These are phyloP conservation scores for Aspergillus pseudotamarii DNA, from an alignment of 2,329 filamentous ascomycete genomes.

Conservation along the genomic window DNA sequence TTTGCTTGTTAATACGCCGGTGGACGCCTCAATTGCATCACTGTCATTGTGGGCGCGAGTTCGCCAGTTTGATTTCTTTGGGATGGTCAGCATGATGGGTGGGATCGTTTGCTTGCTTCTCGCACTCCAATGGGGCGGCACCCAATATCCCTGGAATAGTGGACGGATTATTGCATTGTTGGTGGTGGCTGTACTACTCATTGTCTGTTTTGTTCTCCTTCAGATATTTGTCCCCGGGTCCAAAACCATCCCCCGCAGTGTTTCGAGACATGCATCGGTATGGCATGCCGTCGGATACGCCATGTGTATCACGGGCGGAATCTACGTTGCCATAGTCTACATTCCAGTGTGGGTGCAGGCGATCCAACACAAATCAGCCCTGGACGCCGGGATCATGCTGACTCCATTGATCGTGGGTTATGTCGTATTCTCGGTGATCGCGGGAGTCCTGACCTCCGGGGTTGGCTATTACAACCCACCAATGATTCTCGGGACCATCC, in stretches of 20 bases:
- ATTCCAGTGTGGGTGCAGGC: neutral
- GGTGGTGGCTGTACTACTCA: conserved; percentile 49
- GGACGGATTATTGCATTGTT: conserved; percentile 56
- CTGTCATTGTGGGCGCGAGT: neutral
- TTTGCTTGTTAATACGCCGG: too few relatives aligned
- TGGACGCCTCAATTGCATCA: too few relatives aligned
- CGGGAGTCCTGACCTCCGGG: neutral
- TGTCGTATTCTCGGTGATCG: neutral
- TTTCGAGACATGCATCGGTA: neutral
- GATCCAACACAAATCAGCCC: neutral
- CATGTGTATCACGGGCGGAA: neutral
- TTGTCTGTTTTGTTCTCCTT: neutral
- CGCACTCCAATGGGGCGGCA: conserved; percentile 61
- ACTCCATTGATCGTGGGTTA: neutral
- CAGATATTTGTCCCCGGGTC: neutral
- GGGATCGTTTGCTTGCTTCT: conserved; percentile 57
- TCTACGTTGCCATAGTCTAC: neutral
- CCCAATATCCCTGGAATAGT: conserved; percentile 54
- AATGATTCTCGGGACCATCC: neutral
- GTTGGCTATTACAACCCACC: neutral
- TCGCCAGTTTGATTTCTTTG: conserved; percentile 51
- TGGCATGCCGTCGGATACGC: neutral
- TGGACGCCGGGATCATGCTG: neutral
- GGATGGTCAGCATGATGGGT: conserved; percentile 53
- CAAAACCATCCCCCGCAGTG: neutral